Base-by-base conservation (phyloP, 2,329 filamentous ascomycete genomes). In the Epicoccum nigrum region DNA sequence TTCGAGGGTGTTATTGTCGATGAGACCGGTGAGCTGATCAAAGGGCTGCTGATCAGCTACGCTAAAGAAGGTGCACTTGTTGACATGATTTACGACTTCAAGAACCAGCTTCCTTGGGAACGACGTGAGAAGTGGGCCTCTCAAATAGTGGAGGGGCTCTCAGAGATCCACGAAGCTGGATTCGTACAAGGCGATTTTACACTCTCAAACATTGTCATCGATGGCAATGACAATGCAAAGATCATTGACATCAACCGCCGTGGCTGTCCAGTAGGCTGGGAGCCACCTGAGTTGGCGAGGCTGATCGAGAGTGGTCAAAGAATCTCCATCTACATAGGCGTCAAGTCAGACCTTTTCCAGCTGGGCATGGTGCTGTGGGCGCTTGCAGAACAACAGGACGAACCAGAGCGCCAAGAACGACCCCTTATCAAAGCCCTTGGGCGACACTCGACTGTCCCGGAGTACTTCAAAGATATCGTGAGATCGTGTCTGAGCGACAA, bases 181-280 rank as follows among this genome's bases (percentile, higher is more conserved):
- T 97, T 96, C 71, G 94, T 99, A 9, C 94, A 99, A 69, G 94
- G 94, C 19, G 94, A 99, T 69, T 97, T 99, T 60, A 99, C 94
- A 0, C 80, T 99, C 21, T 96, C 92, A 4, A 99, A 99, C 69
- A 96, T 99, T 59, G 94, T 99, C 55, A 88, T 99, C 65, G 91
- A 97, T 71, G 81, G 82, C 11, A 76, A 88, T 34, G 87, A 92
- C 67, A 83, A 97, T 67, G 94, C 93, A 7, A 93, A 95, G 66
- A 97, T 99, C 60, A 99, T 99, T 68, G 94, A 99, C 73, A 97
- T 99, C 77, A 99, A 99, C 76, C 84, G 94, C 47, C 83, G 94
- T 63, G 94, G 94, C n/a, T 99, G 94, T 65, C 94, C 94, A 0
- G 90, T 97, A 4, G 93, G 93, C 19, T 99, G 94, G 94, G 94